Base-by-base conservation (phyloP, 768 basidiomycete species). In the Lactarius quietus region DNA sequence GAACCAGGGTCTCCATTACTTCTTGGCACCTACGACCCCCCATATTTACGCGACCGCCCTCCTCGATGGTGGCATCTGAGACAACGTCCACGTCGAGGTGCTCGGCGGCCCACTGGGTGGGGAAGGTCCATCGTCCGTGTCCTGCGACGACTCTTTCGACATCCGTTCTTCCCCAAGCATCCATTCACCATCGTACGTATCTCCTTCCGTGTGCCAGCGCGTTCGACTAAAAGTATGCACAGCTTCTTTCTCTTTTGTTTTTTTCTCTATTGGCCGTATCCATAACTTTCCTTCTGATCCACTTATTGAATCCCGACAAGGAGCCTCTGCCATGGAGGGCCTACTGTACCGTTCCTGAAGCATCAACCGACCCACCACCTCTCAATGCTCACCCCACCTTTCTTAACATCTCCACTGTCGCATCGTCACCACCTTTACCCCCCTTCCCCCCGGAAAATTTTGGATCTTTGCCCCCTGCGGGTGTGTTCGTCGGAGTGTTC, bases 301-400 rank as follows among this genome's bases (percentile, higher is more conserved):
- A 97, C 76, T 83, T 95, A 67, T 83, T 98, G 73, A 95, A 97
- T 74, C 95, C 95, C 64, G 96, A 98, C 82, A 98, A 97, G 76
- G 88, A 90, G 59, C 90, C 94, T 26, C 79, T 97, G 8, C 95
- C 95, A 54, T 98, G 95, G 95, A 86, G 94, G 70, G 86, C 89
- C 26, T 97, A 96, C 74, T 98, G 96, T 77, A 85, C 90, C 28
- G 81, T 86, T 61, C 89, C 88, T 6, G 83, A 81, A 56, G 69
- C 80, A 63, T 78, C 81, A 68, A 71, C 78, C 59, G 75, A 78
- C 72, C 77, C 84, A 58, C 77, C 79, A 68, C 70, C 82, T 65
- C 73, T 75, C 61, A 72, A 75, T 68, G 73, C 79, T 61, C 71
- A 81, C 9, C 70, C 81, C 26, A 73, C 78, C 29, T 65, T 70